Evolutionary conservation across 1,139 yeast genomes (phyloP).

Genomic region (Geotrichum reessii): DNA sequence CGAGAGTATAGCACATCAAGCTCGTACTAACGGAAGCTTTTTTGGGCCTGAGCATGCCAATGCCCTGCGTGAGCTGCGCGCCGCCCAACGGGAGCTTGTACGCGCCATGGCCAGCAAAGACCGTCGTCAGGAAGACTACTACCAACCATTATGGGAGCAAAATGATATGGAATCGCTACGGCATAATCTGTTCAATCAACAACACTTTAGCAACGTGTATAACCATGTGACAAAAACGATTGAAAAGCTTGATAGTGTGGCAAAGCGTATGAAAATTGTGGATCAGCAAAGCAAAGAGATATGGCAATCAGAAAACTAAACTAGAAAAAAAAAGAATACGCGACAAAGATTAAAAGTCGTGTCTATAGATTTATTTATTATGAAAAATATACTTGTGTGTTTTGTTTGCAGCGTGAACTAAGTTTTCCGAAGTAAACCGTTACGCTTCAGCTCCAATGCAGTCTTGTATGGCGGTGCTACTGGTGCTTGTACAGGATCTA

Average conservation of each 20-base stretch:
- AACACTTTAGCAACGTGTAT: slow-evolving; percentile 40
- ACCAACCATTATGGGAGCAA: slow-evolving; percentile 34
- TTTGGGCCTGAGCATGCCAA: slow-evolving; percentile 57
- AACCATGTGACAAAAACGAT: slow-evolving; percentile 40
- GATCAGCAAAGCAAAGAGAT: slow-evolving; percentile 34
- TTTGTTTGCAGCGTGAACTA: neutral
- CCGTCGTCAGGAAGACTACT: slow-evolving; percentile 22
- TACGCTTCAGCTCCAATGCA: slow-evolving; percentile 81
- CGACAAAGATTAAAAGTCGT: neutral
- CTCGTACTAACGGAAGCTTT: slow-evolving; percentile 49
- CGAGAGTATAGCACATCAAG: slow-evolving; percentile 54
- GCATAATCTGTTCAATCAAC: slow-evolving; percentile 41
- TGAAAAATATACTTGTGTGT: neutral
- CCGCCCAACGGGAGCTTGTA: slow-evolving; percentile 56
- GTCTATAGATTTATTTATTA: neutral
- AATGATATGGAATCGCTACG: slow-evolving; percentile 33
- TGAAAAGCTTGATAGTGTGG: slow-evolving; percentile 41
- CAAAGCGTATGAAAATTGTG: slow-evolving; percentile 37
- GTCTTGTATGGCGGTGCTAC: slow-evolving; percentile 94
- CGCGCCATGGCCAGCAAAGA: slow-evolving; percentile 45
- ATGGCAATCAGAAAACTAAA: slow-evolving; percentile 24
- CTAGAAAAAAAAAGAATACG: neutral
- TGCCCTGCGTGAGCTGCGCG: slow-evolving; percentile 52
- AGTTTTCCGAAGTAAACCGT: slow-evolving; percentile 47
- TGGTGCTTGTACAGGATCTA: slow-evolving; percentile 91